Base-by-base conservation (phyloP, 768 basidiomycete species). In the Hortiboletus campestris region DNA sequence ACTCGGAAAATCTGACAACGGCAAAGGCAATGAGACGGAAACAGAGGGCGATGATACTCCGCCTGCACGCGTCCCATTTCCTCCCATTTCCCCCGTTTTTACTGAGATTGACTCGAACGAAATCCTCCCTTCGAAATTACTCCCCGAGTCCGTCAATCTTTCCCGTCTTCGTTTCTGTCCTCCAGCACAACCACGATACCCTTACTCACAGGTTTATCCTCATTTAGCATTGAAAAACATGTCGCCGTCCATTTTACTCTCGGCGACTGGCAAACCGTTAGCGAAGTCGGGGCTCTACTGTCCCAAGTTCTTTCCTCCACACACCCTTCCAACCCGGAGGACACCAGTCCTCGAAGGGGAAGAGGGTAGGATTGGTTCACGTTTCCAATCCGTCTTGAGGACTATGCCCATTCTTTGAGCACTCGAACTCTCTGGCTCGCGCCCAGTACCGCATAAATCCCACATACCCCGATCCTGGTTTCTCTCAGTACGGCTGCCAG, bases 261-360 rank as follows among this genome's bases (percentile, higher is more conserved):
- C 45, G 96, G 98, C 70, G 85, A 89, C 46, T 98, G 96, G 96
- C 84, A 88, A 59, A 98, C 95, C 4, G 90, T 91, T 1, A 87
- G 84, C 41, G 96, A 98, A 68, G 93, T 97, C 32, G 57, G 71
- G 41, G 86, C 79, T n/a, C 8, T 72, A 70, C 80, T 75, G 0
- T 55, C 61, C 54, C 60, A 43, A 61, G 59, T 74, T 67, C 56
- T 8, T 14, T 10, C n/a, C 11, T 28, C 41, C 50, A 56, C 38
- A 17, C 20, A 42, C 1, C 7, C 22, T n/a, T 22, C 41, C 0
- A 20, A 29, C n/a, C 25, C 47, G n/a, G 56, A 17, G 2, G 46
- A 56, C 29, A 9, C 29, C 0, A 12, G 22, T 13, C 38, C 49
- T 16, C 35, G 28, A 9, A 38, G 45, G 12, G 57, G 17, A 43